Conservation (phyloP, 148 eudicot genomes). For the Dysphania ambrosioides region DNA sequence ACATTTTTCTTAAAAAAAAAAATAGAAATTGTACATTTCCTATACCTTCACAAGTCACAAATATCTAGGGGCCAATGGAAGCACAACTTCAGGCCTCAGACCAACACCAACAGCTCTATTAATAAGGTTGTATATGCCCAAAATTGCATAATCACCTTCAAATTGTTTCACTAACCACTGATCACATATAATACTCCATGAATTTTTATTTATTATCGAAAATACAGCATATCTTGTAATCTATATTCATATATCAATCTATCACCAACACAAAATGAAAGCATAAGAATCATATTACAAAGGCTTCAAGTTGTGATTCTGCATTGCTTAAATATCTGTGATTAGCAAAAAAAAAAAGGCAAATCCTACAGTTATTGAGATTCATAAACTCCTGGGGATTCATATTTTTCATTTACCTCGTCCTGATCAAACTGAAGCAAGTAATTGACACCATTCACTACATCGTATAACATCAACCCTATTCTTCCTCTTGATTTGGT, state of each 20-base stretch:
- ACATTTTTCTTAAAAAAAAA: background rate
- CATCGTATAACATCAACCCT: constrained; percentile 77
- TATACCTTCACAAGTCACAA: background rate
- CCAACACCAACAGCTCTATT: no score
- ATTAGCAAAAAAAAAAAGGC: background rate
- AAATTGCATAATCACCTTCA: background rate
- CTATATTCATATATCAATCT: background rate
- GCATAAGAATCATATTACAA: no score
- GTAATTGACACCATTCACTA: constrained; percentile 52
- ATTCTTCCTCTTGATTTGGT: constrained; percentile 86
- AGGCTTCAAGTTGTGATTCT: no score
- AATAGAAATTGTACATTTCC: background rate
- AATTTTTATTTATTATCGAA: background rate
- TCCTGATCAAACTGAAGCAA: constrained; percentile 41
- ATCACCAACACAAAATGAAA: background rate
- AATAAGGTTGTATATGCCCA: background rate
- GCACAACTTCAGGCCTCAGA: background rate
- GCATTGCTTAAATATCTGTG: background rate
- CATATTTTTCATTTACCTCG: constrained; percentile 26
- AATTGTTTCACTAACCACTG: background rate
- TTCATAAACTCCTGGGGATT: constrained; percentile 16
- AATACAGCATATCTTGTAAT: background rate
- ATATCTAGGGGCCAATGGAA: no score
- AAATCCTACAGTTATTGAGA: constrained; percentile 10
- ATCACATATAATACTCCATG: background rate